Evolutionary conservation across 2,329 filamentous ascomycete species (phyloP).

Genomic region (Boeremia lycopersici): DNA sequence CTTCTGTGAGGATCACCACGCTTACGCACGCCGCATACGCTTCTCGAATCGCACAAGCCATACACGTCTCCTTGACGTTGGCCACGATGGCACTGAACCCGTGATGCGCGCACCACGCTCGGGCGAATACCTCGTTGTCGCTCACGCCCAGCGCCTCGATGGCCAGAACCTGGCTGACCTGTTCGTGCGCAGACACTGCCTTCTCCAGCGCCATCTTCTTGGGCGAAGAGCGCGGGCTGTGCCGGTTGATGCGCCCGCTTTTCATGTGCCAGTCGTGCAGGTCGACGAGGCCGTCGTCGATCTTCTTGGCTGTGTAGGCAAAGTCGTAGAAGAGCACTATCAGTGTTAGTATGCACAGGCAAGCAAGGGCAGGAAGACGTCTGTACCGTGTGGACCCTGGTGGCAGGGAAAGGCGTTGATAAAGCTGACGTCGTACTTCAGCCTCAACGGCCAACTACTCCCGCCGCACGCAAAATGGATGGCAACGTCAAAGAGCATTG

Average conservation of each 20-base stretch:
- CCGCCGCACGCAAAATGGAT: slow-evolving; percentile 50
- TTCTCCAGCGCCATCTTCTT: slow-evolving; percentile 35
- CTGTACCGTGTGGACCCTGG: slow-evolving; percentile 50
- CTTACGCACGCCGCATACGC: slow-evolving; percentile 75
- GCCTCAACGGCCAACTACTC: slow-evolving; percentile 47
- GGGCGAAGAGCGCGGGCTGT: slow-evolving; percentile 40
- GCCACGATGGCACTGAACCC: slow-evolving; percentile 74
- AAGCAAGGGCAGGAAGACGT: background rate
- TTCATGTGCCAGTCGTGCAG: slow-evolving; percentile 68
- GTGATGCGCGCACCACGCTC: slow-evolving; percentile 80
- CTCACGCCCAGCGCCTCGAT: slow-evolving; percentile 74
- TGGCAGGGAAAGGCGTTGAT: slow-evolving; percentile 51
- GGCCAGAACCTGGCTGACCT: slow-evolving; percentile 69
- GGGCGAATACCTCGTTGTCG: slow-evolving; percentile 77
- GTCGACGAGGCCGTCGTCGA: slow-evolving; percentile 66
- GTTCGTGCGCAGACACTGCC: slow-evolving; percentile 31
- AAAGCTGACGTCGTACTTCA: slow-evolving; percentile 51
- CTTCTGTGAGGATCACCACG: slow-evolving; percentile 68
- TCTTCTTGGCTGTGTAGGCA: slow-evolving; percentile 62
- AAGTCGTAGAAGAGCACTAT: slow-evolving; percentile 74
- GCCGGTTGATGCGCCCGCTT: slow-evolving; percentile 39
- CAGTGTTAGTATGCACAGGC: slow-evolving; percentile 15
- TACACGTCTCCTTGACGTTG: slow-evolving; percentile 71
- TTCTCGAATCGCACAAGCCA: slow-evolving; percentile 76
- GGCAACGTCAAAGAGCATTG: slow-evolving; percentile 46